phyloP scores from a whole-genome alignment of 2,329 filamentous ascomycete genomes.

The Westerdykella ornata region DNA sequence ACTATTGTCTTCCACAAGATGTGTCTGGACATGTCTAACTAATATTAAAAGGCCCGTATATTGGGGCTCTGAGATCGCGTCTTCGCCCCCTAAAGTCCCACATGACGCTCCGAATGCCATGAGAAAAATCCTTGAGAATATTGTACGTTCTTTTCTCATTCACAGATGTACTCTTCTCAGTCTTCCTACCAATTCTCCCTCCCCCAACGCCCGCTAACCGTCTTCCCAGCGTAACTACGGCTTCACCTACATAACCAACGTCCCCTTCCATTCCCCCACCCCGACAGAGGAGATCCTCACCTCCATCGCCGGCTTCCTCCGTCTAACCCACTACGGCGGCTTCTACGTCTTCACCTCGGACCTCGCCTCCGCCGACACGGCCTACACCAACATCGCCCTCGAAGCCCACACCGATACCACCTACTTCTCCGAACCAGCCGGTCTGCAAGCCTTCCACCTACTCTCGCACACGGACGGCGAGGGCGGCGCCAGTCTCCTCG shows the following conservation, averaged over 20 bases:
- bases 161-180: neutral
- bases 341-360: conserved; percentile 88
- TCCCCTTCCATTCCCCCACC: conserved; percentile 58
- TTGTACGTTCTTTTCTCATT: conserved; percentile 44
- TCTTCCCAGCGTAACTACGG: conserved; percentile 56
- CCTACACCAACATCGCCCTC: conserved; percentile 80
- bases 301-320: conserved; percentile 71
- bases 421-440: conserved; percentile 88
- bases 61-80: conserved; percentile 30
- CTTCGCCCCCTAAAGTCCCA: conserved; percentile 51
- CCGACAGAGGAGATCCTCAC: conserved; percentile 69
- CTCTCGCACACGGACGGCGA: conserved; percentile 65
- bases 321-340: conserved; percentile 81
- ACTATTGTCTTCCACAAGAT: conserved; percentile 11
- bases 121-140: conserved; percentile 52
- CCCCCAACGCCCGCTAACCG: neutral
- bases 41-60: conserved; percentile 27
- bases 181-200: conserved; percentile 47
- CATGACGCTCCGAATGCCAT: conserved; percentile 53
- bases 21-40: neutral
- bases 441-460: conserved; percentile 87
- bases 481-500: conserved; percentile 73
- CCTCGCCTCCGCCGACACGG: conserved; percentile 79
- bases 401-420: conserved; percentile 89
- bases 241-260: conserved; percentile 68